Evolutionary conservation across 2,329 filamentous ascomycete species (phyloP).

Genomic region (Xylariaceae sp.): DNA sequence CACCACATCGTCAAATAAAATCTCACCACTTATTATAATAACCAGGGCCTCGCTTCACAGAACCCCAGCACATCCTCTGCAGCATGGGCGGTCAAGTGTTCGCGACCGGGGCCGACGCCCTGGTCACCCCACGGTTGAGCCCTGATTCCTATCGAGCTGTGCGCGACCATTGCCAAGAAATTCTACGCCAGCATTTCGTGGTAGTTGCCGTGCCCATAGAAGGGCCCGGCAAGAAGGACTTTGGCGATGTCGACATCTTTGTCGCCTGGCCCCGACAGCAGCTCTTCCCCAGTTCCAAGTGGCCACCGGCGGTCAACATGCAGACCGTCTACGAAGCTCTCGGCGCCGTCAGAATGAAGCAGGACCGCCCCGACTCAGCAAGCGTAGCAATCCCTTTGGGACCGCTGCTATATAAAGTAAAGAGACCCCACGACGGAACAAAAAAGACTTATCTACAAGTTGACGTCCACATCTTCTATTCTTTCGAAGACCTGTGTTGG

Average conservation of each 20-base stretch:
- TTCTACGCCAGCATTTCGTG: conserved; percentile 47
- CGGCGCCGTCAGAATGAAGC: conserved; percentile 38
- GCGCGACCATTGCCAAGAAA: conserved; percentile 39
- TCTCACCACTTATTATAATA: no score
- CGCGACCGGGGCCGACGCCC: conserved; percentile 36
- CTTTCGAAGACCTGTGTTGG: conserved; percentile 49
- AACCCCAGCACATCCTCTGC: no score
- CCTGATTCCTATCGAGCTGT: conserved; percentile 49
- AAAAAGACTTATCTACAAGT: conserved; percentile 57
- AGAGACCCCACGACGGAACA: no score
- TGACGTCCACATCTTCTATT: conserved; percentile 55
- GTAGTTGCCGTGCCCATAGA: conserved; percentile 58
- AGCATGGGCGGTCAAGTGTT: conserved; percentile 65
- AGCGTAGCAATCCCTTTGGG: conserved; percentile 51
- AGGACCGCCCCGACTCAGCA: conserved; percentile 21
- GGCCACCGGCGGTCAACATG: conserved; percentile 17
- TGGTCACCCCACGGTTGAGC: conserved; percentile 63
- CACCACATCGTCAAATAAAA: no score
- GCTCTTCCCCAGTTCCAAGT: conserved; percentile 11
- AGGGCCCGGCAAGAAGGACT: conserved; percentile 60
- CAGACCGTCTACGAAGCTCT: conserved; percentile 37
- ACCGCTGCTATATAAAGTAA: no score
- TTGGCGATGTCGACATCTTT: conserved; percentile 71
- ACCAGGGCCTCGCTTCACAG: no score
- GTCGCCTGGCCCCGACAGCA: conserved; percentile 37